Base-by-base conservation (phyloP, 192 early-diverging fungal genomes). In the Mortierella antarctica region DNA sequence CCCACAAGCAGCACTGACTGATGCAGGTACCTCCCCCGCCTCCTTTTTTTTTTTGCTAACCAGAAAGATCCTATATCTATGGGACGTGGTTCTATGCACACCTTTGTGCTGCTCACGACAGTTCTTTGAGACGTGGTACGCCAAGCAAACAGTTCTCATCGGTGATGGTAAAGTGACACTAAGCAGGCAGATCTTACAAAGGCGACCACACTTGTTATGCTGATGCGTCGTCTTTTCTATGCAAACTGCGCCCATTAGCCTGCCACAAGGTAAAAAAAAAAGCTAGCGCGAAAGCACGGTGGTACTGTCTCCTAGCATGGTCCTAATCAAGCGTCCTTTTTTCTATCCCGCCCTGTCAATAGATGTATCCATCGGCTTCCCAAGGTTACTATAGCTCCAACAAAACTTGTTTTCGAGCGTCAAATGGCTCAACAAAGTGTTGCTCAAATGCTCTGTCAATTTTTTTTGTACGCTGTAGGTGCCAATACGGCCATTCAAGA, bases 51-150 rank as follows among this genome's bases (percentile, higher is more conserved):
- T 45, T 56, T 44, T 45, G 14, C 0, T 20, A 20, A 56, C n/a
- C 4, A 54, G 7, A 10, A 10, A 6, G 47, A 14, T 21, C 0
- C 2, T 62, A 71, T 46, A 64, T 72, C n/a, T 72, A 64, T 20
- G 62, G 64, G n/a, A 72, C 70, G 6, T 72, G 70, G 70, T 64
- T 31, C 6, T 31, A n/a, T 54, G n/a, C 55, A 8, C 20, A 21
- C 21, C 6, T 56, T 18, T 56, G 8, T 31, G 2, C 8, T 10
- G 9, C 13, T 5, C 49, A 14, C 10, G 3, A 1, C 55, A 71
- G 62, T 72, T 72, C n/a, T 72, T 72, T 20, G 62, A 72, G n/a
- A 72, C 70, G 6, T 72, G 70, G 70, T 64, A 48, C 21, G 6
- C 20, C 55, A 31, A 23, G 41, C n/a, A 62, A 17, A 49, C 53